Evolutionary conservation across 352 stramenopile genomes (phyloP), one percentile per base, ranked within the genome.

Genomic region (Globisporangium barbulae): DNA sequence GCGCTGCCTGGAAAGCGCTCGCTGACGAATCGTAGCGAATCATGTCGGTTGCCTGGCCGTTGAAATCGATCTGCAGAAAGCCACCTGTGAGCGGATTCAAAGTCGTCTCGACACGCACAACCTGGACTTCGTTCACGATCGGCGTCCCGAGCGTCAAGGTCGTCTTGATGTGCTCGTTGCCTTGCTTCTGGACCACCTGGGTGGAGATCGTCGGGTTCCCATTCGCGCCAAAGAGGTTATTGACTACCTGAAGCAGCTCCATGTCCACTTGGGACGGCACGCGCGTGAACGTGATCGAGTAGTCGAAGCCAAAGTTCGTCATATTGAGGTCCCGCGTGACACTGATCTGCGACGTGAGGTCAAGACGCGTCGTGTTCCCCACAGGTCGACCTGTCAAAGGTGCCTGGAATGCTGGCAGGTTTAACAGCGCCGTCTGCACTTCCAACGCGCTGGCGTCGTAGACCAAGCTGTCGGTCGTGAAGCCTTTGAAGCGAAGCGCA

Each of bases 371-470:
- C 30, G 17, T 12, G 31, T 73, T 78, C 30, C 17, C 47, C 2
- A 47, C 4, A 15, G 44, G n/a, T 30, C 15, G 44, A 25, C 41
- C 17, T 15, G 8, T 35, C 33, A 28, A 28, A 28, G 56, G n/a
- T 8, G 9, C 5, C 12, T 65, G 31, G 49, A 93, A 79, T 1
- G 72, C 59, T 47, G 75, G 78, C 3, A 97, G 68, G 52, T 67
- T 74, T n/a, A 91, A 54, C 6, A 97, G 66, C 19, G 87, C 88
- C 5, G 67, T 64, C 39, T 87, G 71, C 1, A 98, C 77, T 41
- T 88, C 69, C 0, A 75, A 75, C 6, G 76, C 85, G 28, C 88
- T 82, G 12, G 88, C 88, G 67, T 97, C 79, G 65, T 94, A 98
- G 48, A 84, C 72, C 37, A 98, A 75, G 1, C 74, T 60, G 21